Evolutionary conservation across 768 basidiomycete species (phyloP).

Genomic region (Kondoa subrosea): DNA sequence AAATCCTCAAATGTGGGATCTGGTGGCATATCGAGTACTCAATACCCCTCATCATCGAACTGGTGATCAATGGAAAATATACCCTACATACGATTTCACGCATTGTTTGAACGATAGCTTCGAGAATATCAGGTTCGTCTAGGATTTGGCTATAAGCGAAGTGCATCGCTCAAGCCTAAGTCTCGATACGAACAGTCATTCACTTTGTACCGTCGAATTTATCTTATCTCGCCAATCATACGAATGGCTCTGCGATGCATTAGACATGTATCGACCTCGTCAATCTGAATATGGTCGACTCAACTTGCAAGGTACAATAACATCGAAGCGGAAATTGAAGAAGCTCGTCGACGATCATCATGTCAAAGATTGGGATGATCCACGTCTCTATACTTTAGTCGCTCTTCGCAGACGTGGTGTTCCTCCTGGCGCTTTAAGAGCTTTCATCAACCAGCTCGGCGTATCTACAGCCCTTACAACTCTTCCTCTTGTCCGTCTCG

Average conservation of each 20-base stretch:
- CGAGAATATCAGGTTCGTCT: constrained; percentile 92
- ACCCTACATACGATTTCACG: constrained; percentile 97
- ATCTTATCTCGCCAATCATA: constrained; percentile 90
- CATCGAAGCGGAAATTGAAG: constrained; percentile 88
- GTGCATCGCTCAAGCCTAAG: not conserved
- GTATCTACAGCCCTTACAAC: constrained; percentile 70
- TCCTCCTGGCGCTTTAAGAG: constrained; percentile 85
- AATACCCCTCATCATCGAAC: constrained; percentile 85
- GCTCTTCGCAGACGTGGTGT: constrained; percentile 86
- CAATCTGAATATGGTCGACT: constrained; percentile 94
- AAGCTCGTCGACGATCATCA: constrained; percentile 67
- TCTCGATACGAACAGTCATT: constrained; percentile 50
- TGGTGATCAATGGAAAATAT: constrained; percentile 82
- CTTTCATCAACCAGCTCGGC: constrained; percentile 84
- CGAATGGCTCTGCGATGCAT: constrained; percentile 94
- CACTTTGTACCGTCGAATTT: constrained; percentile 90
- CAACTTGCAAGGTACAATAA: constrained; percentile 81
- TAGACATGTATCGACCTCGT: constrained; percentile 91
- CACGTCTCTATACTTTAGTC: constrained; percentile 88
- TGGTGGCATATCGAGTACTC: constrained; percentile 87
- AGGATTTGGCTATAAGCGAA: not conserved
- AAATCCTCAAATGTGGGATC: constrained; percentile 99
- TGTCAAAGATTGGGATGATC: constrained; percentile 92
- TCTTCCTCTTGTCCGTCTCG: constrained; percentile 77
- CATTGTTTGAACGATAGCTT: constrained; percentile 97